A percentile compares a stretch with the other conserved stretches of the same genome.
Conservation (phyloP, 352 stramenopile species). For the Pythium apleroticum region DNA sequence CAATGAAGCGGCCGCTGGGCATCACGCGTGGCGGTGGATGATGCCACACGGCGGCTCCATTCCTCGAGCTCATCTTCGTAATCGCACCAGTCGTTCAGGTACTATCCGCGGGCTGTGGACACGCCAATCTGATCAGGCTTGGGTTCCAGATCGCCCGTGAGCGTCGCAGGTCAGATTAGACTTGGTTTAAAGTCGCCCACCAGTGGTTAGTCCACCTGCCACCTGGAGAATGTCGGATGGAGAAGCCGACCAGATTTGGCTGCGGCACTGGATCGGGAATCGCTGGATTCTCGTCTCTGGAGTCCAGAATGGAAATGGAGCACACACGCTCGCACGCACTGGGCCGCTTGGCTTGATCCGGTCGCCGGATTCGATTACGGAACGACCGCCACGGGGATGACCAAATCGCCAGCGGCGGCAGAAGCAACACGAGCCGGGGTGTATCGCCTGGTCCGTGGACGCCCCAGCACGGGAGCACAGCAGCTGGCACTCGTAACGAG, state of each 20-base stretch:
- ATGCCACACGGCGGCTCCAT: background rate
- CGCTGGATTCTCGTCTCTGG: background rate
- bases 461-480: background rate
- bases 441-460: background rate
- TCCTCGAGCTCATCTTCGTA: conserved; percentile 3
- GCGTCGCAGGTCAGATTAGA: too few species aligned
- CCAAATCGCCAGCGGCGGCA: background rate
- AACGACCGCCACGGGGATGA: background rate
- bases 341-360: background rate
- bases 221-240: conserved; percentile 1
- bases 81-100: background rate
- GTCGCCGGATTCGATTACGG: conserved; percentile 1
- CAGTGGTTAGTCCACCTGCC: background rate
- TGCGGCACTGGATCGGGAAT: background rate
- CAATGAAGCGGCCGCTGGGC: conserved; percentile 5
- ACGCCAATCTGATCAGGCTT: conserved; percentile 2
- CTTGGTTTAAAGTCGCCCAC: too few species aligned
- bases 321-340: background rate
- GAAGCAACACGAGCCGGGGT: background rate
- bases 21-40: conserved; percentile 7
- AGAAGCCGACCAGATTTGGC: conserved; percentile 1
- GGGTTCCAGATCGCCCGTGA: too few species aligned
- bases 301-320: conserved; percentile 3
- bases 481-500: background rate
- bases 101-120: conserved; percentile 2